Conservation (phyloP, 176 grass and related monocot genomes). For the Triticum turgidum region DNA sequence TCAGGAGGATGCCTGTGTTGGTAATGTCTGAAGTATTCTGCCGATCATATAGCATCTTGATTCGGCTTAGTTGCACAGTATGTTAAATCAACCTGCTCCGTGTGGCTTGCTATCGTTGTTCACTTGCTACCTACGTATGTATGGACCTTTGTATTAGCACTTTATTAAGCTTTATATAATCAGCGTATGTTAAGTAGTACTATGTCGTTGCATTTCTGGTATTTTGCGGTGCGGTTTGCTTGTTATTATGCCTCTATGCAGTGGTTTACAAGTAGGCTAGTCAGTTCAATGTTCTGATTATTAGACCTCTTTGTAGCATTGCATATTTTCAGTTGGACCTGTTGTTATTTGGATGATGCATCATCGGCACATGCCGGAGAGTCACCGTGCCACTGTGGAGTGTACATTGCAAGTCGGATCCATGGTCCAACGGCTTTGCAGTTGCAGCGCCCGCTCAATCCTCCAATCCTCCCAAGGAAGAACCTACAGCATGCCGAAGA, state of each 20-base stretch:
- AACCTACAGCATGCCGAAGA: no score
- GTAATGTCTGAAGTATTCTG: constrained; percentile 26
- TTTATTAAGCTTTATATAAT: background rate
- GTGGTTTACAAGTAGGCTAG: no score
- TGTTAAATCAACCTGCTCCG: background rate
- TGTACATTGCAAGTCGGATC: no score
- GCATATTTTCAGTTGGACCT: no score
- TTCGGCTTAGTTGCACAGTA: background rate
- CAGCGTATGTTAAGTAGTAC: background rate
- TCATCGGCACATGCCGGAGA: no score
- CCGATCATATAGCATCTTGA: background rate
- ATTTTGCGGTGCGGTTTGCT: background rate
- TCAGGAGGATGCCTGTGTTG: constrained; percentile 3
- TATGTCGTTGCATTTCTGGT: background rate
- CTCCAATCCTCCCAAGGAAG: no score
- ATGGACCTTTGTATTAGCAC: constrained; percentile 5
- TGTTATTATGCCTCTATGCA: background rate
- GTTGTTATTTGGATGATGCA: no score
- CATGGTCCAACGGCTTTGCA: no score
- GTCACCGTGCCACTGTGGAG: no score
- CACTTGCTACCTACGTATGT: background rate
- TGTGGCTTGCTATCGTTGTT: background rate
- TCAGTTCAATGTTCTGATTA: no score
- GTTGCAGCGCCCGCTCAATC: no score
- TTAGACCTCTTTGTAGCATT: no score